Evolutionary conservation across 768 basidiomycete species (phyloP), one percentile per base, ranked within the genome.

Genomic region (Boletus sp.): DNA sequence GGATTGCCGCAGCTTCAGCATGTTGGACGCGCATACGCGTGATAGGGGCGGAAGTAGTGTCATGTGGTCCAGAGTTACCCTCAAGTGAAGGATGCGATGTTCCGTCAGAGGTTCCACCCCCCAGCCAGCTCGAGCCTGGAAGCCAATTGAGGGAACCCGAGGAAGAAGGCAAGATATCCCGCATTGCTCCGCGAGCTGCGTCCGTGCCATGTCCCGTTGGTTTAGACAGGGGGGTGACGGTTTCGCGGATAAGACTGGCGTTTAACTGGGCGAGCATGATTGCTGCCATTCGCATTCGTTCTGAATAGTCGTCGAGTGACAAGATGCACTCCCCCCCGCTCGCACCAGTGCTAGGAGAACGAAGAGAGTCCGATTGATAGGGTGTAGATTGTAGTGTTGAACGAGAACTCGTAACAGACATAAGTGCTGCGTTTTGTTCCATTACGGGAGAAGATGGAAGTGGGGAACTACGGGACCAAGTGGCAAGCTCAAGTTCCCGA

Each of bases 261-360:
- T 94, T 97, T 45, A 99, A 80, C 71, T 99, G 97, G 1, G 97
- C 87, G 29, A 99, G 85, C 97, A 99, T 98, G 57, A 98, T 87
- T 10, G 97, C 97, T 10, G 97, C 97, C 10, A 94, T 97, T 8
- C 93, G 85, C 97, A 99, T 99, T 47, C 97, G 84, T 61, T 98
- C 93, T 1, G 96, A 96, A 73, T 99, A 99, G 61, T 99, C 96
- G 62, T 99, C 96, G 23, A 99, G 76, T 1, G 94, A 93, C 14
- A 98, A 74, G 25, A 59, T 46, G 33, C 37, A 53, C n/a, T 64
- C 63, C n/a, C 47, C 45, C 46, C 47, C 54, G 21, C 47, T 53
- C 17, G 44, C 6, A 34, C 15, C 45, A 3, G 33, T 47, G 30
- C 39, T 47, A 19, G 58, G 45, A 37, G 52, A 57, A 38, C 29